Evolutionary conservation across 108 stramenopile genomes (phyloP).

Genomic region (Seminavis robusta): DNA sequence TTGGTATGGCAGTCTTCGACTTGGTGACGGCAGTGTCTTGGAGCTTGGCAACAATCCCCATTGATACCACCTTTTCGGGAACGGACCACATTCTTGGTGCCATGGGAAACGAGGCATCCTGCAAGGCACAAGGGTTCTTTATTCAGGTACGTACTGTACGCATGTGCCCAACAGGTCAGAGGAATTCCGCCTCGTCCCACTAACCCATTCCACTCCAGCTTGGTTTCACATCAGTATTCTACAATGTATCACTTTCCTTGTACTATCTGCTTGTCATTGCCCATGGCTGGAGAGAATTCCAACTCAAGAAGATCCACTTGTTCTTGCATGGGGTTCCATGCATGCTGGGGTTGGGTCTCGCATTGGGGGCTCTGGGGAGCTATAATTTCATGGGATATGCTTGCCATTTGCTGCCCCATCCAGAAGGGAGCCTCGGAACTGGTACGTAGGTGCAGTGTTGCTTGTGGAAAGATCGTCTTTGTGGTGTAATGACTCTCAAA

Average conservation of each 20-base stretch:
- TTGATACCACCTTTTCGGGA: neutral
- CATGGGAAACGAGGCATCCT: slow-evolving; percentile 30
- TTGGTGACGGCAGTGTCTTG: neutral
- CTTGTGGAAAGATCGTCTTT: too few species aligned
- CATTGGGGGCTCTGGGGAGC: neutral
- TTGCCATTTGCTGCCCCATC: slow-evolving; percentile 1
- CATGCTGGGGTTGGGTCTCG: neutral
- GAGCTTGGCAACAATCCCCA: slow-evolving; percentile 3
- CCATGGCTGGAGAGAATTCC: slow-evolving; percentile 22
- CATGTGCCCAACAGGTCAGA: too few species aligned
- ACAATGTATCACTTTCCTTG: slow-evolving; percentile 39
- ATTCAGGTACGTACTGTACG: too few species aligned
- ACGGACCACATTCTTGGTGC: slow-evolving; percentile 25
- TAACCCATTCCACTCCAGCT: too few species aligned
- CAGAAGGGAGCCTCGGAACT: too few species aligned
- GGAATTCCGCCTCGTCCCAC: too few species aligned
- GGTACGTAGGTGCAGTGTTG: too few species aligned
- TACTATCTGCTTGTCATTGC: slow-evolving; percentile 54
- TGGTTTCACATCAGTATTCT: slow-evolving; percentile 32
- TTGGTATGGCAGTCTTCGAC: neutral
- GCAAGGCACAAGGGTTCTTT: slow-evolving; percentile 64
- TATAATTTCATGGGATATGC: slow-evolving; percentile 1
- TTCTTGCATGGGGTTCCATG: neutral
- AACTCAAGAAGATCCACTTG: slow-evolving; percentile 1
- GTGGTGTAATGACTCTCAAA: too few species aligned